These are phyloP conservation scores for Macrolepiota fuliginosa DNA, from an alignment of 768 basidiomycete genomes.

Conservation along the genomic window DNA sequence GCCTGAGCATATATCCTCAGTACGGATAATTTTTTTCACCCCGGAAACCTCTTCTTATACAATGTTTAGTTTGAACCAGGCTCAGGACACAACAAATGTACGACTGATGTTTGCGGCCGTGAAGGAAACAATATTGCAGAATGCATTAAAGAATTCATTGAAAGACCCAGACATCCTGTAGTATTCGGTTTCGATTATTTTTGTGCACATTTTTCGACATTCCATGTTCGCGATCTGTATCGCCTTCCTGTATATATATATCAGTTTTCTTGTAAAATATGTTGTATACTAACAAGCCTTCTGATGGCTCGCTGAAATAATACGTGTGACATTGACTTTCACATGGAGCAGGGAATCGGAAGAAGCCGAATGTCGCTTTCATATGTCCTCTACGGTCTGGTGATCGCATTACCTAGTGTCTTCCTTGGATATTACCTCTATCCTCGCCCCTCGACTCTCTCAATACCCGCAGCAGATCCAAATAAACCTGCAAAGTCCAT, in stretches of 20 bases:
- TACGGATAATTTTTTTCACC: constrained; percentile 19
- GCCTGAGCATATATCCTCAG: constrained; percentile 81
- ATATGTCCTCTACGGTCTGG: constrained; percentile 24
- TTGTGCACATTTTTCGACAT: no score
- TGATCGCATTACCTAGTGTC: constrained; percentile 22
- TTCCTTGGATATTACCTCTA: constrained; percentile 24
- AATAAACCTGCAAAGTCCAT: constrained; percentile 48
- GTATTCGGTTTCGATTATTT: not conserved
- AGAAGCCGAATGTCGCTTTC: constrained; percentile 17
- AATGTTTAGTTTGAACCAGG: constrained; percentile 67
- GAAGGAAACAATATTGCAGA: constrained; percentile 92
- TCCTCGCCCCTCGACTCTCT: constrained; percentile 3
- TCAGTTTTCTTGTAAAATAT: no score
- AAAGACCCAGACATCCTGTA: constrained; percentile 78
- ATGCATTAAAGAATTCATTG: constrained; percentile 50
- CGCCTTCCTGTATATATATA: no score
- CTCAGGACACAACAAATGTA: constrained; percentile 86
- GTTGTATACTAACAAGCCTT: no score
- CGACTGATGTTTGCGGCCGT: constrained; percentile 82
- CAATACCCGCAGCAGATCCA: constrained; percentile 23
- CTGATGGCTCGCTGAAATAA: no score
- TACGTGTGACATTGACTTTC: no score
- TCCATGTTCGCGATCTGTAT: no score
- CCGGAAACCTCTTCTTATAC: constrained; percentile 20
- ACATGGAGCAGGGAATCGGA: not conserved